These are phyloP conservation scores for Chlamydomonas sphaeroides DNA, from an alignment of 139 green algal species.

Conservation along the genomic window DNA sequence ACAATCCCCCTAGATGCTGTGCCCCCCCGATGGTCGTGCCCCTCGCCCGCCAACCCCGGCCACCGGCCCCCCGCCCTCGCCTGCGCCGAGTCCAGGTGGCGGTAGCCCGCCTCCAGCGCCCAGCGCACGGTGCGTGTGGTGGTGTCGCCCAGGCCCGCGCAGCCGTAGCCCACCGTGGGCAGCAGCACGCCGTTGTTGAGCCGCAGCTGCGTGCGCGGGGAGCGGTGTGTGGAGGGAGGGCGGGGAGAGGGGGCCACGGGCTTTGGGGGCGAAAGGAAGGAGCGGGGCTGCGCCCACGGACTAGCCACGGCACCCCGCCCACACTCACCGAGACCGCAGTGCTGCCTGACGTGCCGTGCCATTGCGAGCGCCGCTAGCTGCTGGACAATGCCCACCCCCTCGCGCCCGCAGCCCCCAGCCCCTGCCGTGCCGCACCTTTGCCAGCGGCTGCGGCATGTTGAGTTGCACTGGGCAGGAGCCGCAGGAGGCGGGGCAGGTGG, in stretches of 20 bases:
- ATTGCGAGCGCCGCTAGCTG: too few species aligned
- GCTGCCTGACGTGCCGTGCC: too few species aligned
- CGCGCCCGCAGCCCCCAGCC: too few species aligned
- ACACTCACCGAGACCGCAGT: too few species aligned
- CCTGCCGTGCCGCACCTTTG: not conserved
- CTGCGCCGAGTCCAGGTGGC: constrained; percentile 77
- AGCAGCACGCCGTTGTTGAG: constrained; percentile 67
- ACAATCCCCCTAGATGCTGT: too few species aligned
- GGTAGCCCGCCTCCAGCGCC: constrained; percentile 74
- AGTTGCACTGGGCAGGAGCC: constrained; percentile 16
- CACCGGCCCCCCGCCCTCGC: constrained; percentile 31
- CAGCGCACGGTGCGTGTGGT: constrained; percentile 64
- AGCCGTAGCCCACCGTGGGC: constrained; percentile 84
- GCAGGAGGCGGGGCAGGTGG: constrained; percentile 55
- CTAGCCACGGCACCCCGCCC: too few species aligned
- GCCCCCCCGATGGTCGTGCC: too few species aligned
- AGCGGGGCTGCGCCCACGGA: too few species aligned
- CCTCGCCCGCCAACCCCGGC: too few species aligned
- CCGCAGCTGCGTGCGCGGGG: constrained; percentile 37
- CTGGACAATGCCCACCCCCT: too few species aligned
- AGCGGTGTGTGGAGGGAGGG: not conserved
- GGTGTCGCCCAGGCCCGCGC: constrained; percentile 71
- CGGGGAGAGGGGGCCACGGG: not conserved
- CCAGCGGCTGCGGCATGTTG: not conserved
- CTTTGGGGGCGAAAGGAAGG: too few species aligned